Percentiles rank a stretch among this genome's conserved stretches.
Evolutionary conservation across 169 alveolate species (phyloP).

Genomic region (Eimeria necatrix): DNA sequence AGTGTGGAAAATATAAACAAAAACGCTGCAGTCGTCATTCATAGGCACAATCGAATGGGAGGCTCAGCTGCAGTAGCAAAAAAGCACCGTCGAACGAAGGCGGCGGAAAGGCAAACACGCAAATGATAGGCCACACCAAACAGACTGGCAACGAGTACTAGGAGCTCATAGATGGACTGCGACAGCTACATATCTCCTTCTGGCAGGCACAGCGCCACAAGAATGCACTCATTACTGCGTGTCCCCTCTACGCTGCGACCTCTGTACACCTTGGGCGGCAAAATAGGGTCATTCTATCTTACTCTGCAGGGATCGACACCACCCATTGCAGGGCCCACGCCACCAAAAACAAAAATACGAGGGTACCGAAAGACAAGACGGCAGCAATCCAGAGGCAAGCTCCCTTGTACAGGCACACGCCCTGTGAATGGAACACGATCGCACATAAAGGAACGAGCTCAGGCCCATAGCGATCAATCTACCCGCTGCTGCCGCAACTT

Average conservation of each 20-base stretch:
- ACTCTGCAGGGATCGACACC: constrained; percentile 66
- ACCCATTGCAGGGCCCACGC: constrained; percentile 67
- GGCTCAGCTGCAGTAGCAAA: too few species aligned
- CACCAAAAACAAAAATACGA: not conserved
- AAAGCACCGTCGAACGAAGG: not conserved
- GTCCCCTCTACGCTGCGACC: too few species aligned
- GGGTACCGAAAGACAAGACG: constrained; percentile 9
- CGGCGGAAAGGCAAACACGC: not conserved
- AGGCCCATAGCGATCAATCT: not conserved
- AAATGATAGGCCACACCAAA: not conserved
- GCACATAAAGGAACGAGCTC: not conserved
- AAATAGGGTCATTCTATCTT: not conserved
- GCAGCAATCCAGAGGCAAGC: constrained; percentile 61
- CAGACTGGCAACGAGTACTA: too few species aligned
- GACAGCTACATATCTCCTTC: too few species aligned
- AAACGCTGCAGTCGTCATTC: not conserved
- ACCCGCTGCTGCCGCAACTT: not conserved
- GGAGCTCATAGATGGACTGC: too few species aligned
- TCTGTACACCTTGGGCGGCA: too few species aligned
- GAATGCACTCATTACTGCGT: too few species aligned
- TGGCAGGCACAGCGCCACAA: too few species aligned
- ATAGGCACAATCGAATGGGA: too few species aligned
- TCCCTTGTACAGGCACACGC: constrained; percentile 41
- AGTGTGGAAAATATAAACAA: not conserved
- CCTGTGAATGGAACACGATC: constrained; percentile 13